Base-by-base conservation (phyloP, 306 rosid species). In the Vigna unguiculata region DNA sequence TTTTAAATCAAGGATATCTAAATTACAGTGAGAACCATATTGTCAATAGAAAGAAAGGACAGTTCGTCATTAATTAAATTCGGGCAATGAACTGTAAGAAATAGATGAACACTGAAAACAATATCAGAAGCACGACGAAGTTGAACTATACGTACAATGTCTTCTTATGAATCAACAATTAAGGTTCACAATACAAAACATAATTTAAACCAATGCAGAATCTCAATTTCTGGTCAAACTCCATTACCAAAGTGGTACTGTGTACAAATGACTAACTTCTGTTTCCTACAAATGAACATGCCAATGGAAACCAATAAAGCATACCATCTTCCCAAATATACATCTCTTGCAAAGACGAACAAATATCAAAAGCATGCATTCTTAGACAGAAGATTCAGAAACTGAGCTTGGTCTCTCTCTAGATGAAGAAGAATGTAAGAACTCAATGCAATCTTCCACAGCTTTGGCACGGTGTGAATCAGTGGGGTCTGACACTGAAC, bases 391-490 rank as follows among this genome's bases (percentile, higher is more conserved):
- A 78, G 60, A 73, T 58, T 86, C 85, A 76, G 90, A 78, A 13
- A 79, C 85, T 12, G 90, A 90, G 69, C 82, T 84, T 1, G 89
- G 72, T 75, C 96, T 87, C 65, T 87, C 87, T 86, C 91, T 76
- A 14, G 88, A 82, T 6, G 97, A 86, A 77, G 97, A 87, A 82
- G 93, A 91, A 34, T 91, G 90, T 60, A 91, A 81, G 82, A 91
- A 91, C 85, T 86, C 85, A 55, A 91, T 91, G 81, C 97, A 91
- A 59, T 89, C 97, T 80, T 85, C 93, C 4, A 91, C 78, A 13
- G 94, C 95, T 76, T 91, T 89, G 32, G 92, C 94, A 49, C 91
- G 80, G 32, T 91, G 93, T 34, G 95, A 88, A 25, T 91, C 95
- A 22, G 84, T 71, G 32, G 85, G 80, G n/a, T 84, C 91, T 1